phyloP scores from a whole-genome alignment of 331 rosid species.

The Saraca asoca region DNA sequence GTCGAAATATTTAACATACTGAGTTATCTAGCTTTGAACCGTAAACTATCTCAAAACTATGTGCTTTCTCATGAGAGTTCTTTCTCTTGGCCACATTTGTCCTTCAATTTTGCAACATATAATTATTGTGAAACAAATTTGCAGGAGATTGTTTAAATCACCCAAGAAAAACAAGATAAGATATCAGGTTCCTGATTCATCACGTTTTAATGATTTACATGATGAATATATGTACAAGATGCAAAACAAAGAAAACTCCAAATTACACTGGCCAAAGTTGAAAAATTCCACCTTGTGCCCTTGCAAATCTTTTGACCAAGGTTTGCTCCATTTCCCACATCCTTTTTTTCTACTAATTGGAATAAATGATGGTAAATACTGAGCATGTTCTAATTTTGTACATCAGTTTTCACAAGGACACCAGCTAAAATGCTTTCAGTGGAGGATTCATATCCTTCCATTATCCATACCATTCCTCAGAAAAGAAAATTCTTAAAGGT shows the following conservation, averaged over 20 bases:
- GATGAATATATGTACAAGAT: slow-evolving; percentile 42
- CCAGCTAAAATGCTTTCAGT: slow-evolving; percentile 37
- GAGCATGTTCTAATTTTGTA: neutral
- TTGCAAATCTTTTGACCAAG: slow-evolving; percentile 55
- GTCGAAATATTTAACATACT: slow-evolving; percentile 9
- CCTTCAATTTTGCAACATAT: slow-evolving; percentile 3
- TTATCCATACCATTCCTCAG: slow-evolving; percentile 67
- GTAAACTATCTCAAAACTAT: slow-evolving; percentile 11
- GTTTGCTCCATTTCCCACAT: slow-evolving; percentile 42
- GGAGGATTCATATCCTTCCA: slow-evolving; percentile 59
- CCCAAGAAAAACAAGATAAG: slow-evolving; percentile 55
- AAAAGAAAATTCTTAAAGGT: slow-evolving; percentile 60
- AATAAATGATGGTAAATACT: slow-evolving; percentile 25
- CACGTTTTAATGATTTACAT: slow-evolving; percentile 48
- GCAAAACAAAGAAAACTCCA: slow-evolving; percentile 39
- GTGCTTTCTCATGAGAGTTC: slow-evolving; percentile 11
- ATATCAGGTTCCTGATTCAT: slow-evolving; percentile 50
- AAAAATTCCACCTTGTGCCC: slow-evolving; percentile 42
- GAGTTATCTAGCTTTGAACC: slow-evolving; percentile 14
- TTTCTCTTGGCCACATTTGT: slow-evolving; percentile 4
- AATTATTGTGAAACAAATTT: slow-evolving; percentile 27
- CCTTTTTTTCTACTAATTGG: neutral
- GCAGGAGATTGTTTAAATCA: slow-evolving; percentile 68
- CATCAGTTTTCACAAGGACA: slow-evolving; percentile 45
- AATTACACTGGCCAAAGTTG: slow-evolving; percentile 36